Percentiles rank a stretch among this genome's conserved stretches.
phyloP scores from a whole-genome alignment of 2,329 filamentous ascomycete species.

The Fusarium cyanostomum region DNA sequence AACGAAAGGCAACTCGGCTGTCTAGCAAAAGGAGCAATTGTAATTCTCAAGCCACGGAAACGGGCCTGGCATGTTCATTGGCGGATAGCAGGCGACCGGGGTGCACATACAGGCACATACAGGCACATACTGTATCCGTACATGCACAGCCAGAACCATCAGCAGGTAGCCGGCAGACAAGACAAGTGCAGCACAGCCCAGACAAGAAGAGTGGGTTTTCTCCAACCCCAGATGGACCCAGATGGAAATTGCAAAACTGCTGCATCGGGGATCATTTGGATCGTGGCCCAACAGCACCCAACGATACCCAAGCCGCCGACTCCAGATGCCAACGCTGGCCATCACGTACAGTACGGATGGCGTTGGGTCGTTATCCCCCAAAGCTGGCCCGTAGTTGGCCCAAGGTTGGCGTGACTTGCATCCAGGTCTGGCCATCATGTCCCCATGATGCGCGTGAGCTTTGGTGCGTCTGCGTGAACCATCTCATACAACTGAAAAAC shows the following conservation, averaged over 20 bases:
- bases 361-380: conserved; percentile 5
- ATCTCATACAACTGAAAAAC: conserved; percentile 5
- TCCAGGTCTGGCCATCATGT: conserved; percentile 26
- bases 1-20: background rate
- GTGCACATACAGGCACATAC: no score
- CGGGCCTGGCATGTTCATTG: background rate
- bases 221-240: conserved; percentile 11
- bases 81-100: background rate
- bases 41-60: conserved; percentile 4
- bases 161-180: no score
- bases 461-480: conserved; percentile 29
- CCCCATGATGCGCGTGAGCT: conserved; percentile 31
- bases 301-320: conserved; percentile 25
- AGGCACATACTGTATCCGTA: no score
- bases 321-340: conserved; percentile 32
- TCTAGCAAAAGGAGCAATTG: background rate
- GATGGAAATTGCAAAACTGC: conserved; percentile 34
- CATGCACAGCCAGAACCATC: conserved; percentile 4
- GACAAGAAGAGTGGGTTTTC: background rate
- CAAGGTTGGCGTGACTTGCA: conserved; percentile 25
- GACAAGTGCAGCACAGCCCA: conserved; percentile 31
- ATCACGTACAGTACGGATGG: background rate
- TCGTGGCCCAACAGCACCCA: conserved; percentile 35
- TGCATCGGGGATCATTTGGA: conserved; percentile 1
- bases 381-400: conserved; percentile 21